These are phyloP conservation scores for Syzygium jambos DNA, from an alignment of 345 rosid species.

Conservation along the genomic window DNA sequence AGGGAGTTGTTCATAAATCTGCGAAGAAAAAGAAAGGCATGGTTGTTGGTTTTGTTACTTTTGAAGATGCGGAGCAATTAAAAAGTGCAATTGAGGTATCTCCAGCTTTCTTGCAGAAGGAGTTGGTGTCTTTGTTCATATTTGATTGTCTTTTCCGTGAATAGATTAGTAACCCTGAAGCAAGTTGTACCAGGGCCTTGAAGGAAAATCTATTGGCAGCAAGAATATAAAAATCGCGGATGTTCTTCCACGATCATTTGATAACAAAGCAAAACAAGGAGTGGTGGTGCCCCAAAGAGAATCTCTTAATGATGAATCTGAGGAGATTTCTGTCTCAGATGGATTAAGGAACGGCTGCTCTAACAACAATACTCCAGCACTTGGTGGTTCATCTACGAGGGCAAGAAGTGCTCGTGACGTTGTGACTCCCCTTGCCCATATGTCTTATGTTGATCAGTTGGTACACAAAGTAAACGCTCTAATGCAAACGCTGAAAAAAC, in stretches of 20 bases:
- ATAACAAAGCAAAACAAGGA: constrained; percentile 45
- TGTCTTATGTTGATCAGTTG: constrained; percentile 70
- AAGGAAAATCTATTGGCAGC: constrained; percentile 55
- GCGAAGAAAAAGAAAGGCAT: constrained; percentile 82
- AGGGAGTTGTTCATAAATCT: constrained; percentile 53
- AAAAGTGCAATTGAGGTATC: constrained; percentile 50
- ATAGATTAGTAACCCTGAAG: constrained; percentile 1
- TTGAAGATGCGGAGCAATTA: constrained; percentile 59
- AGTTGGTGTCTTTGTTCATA: neutral
- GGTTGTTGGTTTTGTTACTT: constrained; percentile 75
- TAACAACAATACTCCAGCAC: constrained; percentile 20
- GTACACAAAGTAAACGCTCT: constrained; percentile 46
- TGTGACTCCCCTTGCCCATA: constrained; percentile 75
- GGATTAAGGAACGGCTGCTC: constrained; percentile 1
- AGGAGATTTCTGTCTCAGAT: neutral
- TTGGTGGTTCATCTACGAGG: constrained; percentile 16
- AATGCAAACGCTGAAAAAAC: constrained; percentile 69
- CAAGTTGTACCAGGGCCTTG: constrained; percentile 43
- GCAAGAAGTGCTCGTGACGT: constrained; percentile 66
- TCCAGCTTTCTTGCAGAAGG: neutral
- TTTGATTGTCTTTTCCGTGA: neutral
- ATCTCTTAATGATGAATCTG: constrained; percentile 14
- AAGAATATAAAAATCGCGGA: constrained; percentile 65
- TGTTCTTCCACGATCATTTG: constrained; percentile 59
- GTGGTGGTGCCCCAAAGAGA: constrained; percentile 13